phyloP scores from a whole-genome alignment of 2,329 filamentous ascomycete species.

The Ophiocordyceps sinensis region DNA sequence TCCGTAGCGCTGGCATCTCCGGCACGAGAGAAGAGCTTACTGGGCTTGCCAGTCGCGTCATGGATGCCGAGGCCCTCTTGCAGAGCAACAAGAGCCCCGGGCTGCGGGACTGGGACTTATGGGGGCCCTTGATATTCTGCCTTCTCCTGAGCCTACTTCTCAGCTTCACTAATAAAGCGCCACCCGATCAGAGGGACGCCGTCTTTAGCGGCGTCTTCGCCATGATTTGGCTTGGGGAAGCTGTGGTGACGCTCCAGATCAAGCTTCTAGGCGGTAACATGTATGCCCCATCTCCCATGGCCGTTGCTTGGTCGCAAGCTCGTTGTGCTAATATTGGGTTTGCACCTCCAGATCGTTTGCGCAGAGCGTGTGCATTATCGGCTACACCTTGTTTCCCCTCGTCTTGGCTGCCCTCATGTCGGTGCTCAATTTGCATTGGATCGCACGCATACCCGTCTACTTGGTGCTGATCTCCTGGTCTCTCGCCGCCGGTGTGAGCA shows the following conservation, averaged over 20 bases:
- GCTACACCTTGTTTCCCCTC: slow-evolving; percentile 93
- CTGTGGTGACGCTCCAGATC: slow-evolving; percentile 94
- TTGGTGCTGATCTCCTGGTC: slow-evolving; percentile 82
- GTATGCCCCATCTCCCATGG: slow-evolving; percentile 38
- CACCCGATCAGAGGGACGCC: slow-evolving; percentile 64
- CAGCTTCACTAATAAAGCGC: slow-evolving; percentile 53
- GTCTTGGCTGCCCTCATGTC: slow-evolving; percentile 87
- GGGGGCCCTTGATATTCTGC: slow-evolving; percentile 93
- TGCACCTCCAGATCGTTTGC: slow-evolving; percentile 68
- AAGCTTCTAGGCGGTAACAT: slow-evolving; percentile 93
- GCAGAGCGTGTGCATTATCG: slow-evolving; percentile 94
- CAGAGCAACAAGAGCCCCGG: slow-evolving; percentile 74
- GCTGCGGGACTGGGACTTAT: slow-evolving; percentile 92
- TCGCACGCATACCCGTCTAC: slow-evolving; percentile 82
- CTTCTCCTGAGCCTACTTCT: slow-evolving; percentile 76
- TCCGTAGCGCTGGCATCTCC: slow-evolving; percentile 41
- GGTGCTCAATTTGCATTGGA: slow-evolving; percentile 62
- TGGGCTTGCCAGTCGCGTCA: slow-evolving; percentile 44
- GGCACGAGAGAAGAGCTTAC: slow-evolving; percentile 49
- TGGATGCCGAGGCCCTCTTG: slow-evolving; percentile 48
- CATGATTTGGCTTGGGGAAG: slow-evolving; percentile 93
- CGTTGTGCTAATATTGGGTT: slow-evolving; percentile 5
- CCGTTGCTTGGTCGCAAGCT: neutral
- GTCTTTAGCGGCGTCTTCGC: slow-evolving; percentile 96
- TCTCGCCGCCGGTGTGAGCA: slow-evolving; percentile 87